phyloP scores from a whole-genome alignment of 2,329 filamentous ascomycete genomes.

The Beauveria bassiana region DNA sequence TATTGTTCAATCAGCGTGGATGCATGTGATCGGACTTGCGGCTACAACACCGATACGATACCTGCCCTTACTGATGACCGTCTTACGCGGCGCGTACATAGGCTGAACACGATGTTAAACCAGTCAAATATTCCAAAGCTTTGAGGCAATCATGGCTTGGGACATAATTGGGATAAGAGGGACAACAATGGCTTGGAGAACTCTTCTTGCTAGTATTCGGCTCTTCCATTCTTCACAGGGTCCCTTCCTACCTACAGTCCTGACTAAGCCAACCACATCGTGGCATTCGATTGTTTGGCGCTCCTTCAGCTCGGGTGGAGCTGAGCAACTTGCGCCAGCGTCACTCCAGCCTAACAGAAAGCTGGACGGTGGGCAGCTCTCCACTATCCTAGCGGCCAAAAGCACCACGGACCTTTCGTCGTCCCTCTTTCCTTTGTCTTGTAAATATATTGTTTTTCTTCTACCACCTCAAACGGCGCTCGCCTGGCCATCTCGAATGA shows the following conservation, averaged over 20 bases:
- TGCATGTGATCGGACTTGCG: not conserved
- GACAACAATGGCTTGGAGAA: too few relatives aligned
- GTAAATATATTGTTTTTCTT: not conserved
- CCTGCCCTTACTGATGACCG: not conserved
- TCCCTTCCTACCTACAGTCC: not conserved
- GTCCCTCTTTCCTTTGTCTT: not conserved
- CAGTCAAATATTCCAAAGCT: too few relatives aligned
- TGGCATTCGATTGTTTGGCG: not conserved
- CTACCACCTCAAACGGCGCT: not conserved
- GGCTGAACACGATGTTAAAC: not conserved
- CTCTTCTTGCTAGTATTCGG: too few relatives aligned
- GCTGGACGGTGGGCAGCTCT: slow-evolving; percentile 4
- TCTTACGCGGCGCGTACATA: not conserved
- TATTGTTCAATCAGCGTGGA: not conserved
- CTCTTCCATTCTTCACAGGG: too few relatives aligned
- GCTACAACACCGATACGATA: not conserved
- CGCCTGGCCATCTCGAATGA: slow-evolving; percentile 2
- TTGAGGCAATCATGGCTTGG: not conserved
- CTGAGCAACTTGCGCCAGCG: not conserved
- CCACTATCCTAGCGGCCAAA: slow-evolving; percentile 1
- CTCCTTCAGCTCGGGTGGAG: slow-evolving; percentile 2
- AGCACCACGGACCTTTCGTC: not conserved
- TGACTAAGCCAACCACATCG: not conserved
- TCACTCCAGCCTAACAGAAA: not conserved
- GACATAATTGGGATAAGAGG: too few relatives aligned